phyloP scores from a whole-genome alignment of 2,329 filamentous ascomycete species.

The Raffaelea ambrosiae region DNA sequence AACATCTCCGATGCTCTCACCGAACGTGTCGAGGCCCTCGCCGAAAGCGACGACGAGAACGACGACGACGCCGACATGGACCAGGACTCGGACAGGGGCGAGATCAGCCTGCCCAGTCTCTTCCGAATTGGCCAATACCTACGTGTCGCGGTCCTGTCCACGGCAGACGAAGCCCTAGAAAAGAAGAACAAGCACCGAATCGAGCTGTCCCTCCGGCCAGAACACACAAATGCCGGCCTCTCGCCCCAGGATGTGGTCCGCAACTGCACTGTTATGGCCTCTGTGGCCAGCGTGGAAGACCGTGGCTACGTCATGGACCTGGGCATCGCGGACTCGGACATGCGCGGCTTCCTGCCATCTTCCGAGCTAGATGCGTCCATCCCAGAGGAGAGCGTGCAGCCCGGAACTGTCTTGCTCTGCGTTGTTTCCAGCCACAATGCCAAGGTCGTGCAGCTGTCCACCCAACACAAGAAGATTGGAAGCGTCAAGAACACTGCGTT shows the following conservation, averaged over 20 bases:
- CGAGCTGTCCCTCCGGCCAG: constrained; percentile 76
- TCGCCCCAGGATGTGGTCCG: constrained; percentile 62
- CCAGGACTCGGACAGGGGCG: background rate
- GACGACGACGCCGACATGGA: constrained; percentile 21
- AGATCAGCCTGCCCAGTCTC: constrained; percentile 61
- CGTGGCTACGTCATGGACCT: constrained; percentile 92
- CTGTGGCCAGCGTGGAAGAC: constrained; percentile 87
- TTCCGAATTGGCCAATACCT: constrained; percentile 84
- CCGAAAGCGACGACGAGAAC: constrained; percentile 41
- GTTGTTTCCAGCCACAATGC: constrained; percentile 69
- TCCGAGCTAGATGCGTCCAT: constrained; percentile 66
- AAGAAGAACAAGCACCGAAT: constrained; percentile 71
- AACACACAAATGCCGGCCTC: constrained; percentile 68
- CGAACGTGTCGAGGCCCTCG: constrained; percentile 62
- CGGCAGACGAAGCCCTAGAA: constrained; percentile 50
- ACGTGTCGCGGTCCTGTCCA: constrained; percentile 74
- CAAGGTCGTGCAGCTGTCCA: constrained; percentile 79
- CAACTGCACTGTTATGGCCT: constrained; percentile 76
- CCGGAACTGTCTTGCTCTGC: constrained; percentile 79
- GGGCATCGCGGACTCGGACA: constrained; percentile 57
- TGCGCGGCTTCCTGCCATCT: constrained; percentile 77
- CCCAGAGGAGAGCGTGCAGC: constrained; percentile 57
- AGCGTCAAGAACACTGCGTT: constrained; percentile 57
- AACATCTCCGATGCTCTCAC: constrained; percentile 78
- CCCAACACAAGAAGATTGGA: constrained; percentile 60